Base-by-base conservation (phyloP, 805 yeast genomes). In the Lachancea sp. region DNA sequence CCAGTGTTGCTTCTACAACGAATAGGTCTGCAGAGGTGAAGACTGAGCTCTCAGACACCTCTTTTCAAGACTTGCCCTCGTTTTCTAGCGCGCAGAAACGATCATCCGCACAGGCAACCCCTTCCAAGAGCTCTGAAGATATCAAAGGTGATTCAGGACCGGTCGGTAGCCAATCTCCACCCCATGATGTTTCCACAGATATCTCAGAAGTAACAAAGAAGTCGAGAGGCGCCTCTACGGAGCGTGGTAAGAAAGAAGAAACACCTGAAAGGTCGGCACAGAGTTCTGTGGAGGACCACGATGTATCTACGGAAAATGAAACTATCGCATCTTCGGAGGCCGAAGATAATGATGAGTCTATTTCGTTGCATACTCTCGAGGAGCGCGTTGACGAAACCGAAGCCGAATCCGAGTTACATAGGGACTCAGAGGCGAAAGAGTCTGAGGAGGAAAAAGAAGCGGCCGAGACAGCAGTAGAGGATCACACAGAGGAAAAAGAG, bases 401-500 rank as follows among this genome's bases (percentile, higher is more conserved):
- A 11, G 34, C 33, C 13, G 38, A 4, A 22, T 22, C 25, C 25
- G 25, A 4, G 4, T 6, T 8, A 6, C 25, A 4, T 22, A 22
- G 8, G 8, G 25, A 8, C 4, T 22, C 25, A 36, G 58, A 55
- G 29, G 54, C 53, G 5, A 13, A 29, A 29, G 31, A 29, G 31
- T 13, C 15, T 19, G 51, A 51, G 16, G 35, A 44, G 32, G 53
- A 54, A 34, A 47, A 48, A 12, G 47, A 47, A 25, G 54, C 48
- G 16, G 43, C 42, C 35, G 17, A 17, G 15, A 48, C 12, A 31
- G 10, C 5, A n/a, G 19, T 8, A 22, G 25, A 22, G 25, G 25
- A 22, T 22, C 25, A 22, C n/a, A 50, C 15, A 56, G 56, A 27
- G 55, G 51, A 8, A 46, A 51, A n/a, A 41, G 47, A 42, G 25